Evolutionary conservation across 169 alveolate genomes (phyloP).

Genomic region (Cryptosporidium canis): DNA sequence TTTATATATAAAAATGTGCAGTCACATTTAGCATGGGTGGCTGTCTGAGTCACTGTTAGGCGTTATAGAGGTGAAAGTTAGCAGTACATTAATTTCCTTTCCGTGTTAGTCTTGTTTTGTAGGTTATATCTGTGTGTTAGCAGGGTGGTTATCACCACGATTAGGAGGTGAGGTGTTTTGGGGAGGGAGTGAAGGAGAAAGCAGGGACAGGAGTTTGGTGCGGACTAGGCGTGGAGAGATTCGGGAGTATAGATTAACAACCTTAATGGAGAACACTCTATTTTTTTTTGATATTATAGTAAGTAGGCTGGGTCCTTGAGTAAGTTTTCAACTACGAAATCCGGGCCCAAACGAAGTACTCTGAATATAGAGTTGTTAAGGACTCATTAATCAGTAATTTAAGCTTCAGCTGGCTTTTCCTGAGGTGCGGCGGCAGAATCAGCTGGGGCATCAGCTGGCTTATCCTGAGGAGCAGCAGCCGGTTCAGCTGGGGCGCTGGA

Average conservation of each 20-base stretch:
- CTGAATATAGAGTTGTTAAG: background rate
- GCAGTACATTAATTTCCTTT: no score
- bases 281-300: background rate
- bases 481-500: background rate
- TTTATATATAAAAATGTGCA: no score
- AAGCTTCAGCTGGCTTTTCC: background rate
- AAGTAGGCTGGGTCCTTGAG: background rate
- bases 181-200: background rate
- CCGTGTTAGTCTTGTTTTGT: no score
- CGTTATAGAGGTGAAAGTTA: no score
- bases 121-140: no score
- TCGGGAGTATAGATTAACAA: slow-evolving; percentile 8
- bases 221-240: background rate
- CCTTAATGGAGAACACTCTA: slow-evolving; percentile 22
- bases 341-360: background rate
- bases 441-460: slow-evolving; percentile 20
- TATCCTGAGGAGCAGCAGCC: background rate
- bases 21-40: no score
- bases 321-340: background rate
- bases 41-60: no score
- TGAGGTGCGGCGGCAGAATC: background rate
- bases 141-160: no score
- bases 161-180: no score
- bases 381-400: background rate
- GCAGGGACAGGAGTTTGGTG: background rate